Conservation (phyloP, 805 yeast species). For the Pichia heedii region DNA sequence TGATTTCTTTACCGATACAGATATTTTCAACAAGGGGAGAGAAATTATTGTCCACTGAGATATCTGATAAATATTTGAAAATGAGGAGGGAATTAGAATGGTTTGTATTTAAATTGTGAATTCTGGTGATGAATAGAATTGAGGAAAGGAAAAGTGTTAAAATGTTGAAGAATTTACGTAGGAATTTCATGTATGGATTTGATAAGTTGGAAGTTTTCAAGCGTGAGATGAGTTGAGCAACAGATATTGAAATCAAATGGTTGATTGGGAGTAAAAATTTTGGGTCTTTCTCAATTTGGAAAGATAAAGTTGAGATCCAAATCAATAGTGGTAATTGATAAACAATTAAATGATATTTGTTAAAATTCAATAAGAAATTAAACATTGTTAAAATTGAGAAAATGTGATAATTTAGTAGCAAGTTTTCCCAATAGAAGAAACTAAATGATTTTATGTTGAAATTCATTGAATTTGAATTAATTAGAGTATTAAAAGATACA, state of each 20-base stretch:
- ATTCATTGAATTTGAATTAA: constrained; percentile 54
- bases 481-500: constrained; percentile 39
- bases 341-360: constrained; percentile 15
- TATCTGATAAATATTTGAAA: constrained; percentile 35
- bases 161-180: constrained; percentile 6
- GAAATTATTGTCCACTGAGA: constrained; percentile 8
- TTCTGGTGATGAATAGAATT: constrained; percentile 9
- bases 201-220: constrained; percentile 12
- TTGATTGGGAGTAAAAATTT: constrained; percentile 83
- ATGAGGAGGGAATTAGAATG: constrained; percentile 67
- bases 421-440: constrained; percentile 57
- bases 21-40: constrained; percentile 35
- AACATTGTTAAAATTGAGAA: constrained; percentile 34
- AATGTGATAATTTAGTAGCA: constrained; percentile 66
- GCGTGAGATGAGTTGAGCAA: constrained; percentile 38
- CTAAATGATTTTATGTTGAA: constrained; percentile 70
- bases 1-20: constrained; percentile 95
- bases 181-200: constrained; percentile 1
- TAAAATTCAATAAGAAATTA: constrained; percentile 25
- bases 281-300: constrained; percentile 91
- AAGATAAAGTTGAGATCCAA: constrained; percentile 60
- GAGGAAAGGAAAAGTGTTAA: background rate
- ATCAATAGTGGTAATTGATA: constrained; percentile 29
- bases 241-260: constrained; percentile 55
- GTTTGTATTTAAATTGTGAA: constrained; percentile 47